Evolutionary conservation across 805 yeast species (phyloP).

Genomic region (Clavispora carvajalis): DNA sequence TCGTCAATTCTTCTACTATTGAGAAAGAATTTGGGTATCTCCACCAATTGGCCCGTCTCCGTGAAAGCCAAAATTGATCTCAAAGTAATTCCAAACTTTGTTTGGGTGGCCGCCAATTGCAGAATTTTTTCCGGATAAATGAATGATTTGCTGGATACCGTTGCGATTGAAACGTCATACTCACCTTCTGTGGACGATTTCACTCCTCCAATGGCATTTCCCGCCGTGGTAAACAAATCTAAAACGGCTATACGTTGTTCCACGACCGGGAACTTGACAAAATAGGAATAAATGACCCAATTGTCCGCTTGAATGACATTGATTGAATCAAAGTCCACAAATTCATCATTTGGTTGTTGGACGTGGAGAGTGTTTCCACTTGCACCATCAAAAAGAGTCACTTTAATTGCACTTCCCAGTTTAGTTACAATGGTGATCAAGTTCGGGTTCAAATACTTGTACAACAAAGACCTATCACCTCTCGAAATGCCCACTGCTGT

Average conservation of each 20-base stretch:
- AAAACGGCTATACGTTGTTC: slow-evolving; percentile 58
- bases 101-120: slow-evolving; percentile 47
- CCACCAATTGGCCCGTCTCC: slow-evolving; percentile 55
- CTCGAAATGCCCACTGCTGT: slow-evolving; percentile 63
- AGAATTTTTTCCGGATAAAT: slow-evolving; percentile 56
- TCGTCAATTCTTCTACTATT: slow-evolving; percentile 67
- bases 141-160: slow-evolving; percentile 50
- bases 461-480: slow-evolving; percentile 66
- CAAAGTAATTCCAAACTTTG: slow-evolving; percentile 62
- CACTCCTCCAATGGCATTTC: not conserved
- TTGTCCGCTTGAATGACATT: slow-evolving; percentile 69
- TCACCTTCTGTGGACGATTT: not conserved
- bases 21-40: slow-evolving; percentile 64
- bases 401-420: slow-evolving; percentile 23
- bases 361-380: slow-evolving; percentile 60
- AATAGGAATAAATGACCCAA: slow-evolving; percentile 71
- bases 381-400: slow-evolving; percentile 60
- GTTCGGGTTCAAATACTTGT: slow-evolving; percentile 80
- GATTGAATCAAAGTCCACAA: slow-evolving; percentile 37
- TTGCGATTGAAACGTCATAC: slow-evolving; percentile 38
- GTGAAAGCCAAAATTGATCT: slow-evolving; percentile 60
- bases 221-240: slow-evolving; percentile 51
- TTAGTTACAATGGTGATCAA: slow-evolving; percentile 45
- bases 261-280: slow-evolving; percentile 44
- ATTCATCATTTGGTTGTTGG: slow-evolving; percentile 30